Evolutionary conservation across 2,329 filamentous ascomycete species (phyloP).

Genomic region (Aureobasidium sp.): DNA sequence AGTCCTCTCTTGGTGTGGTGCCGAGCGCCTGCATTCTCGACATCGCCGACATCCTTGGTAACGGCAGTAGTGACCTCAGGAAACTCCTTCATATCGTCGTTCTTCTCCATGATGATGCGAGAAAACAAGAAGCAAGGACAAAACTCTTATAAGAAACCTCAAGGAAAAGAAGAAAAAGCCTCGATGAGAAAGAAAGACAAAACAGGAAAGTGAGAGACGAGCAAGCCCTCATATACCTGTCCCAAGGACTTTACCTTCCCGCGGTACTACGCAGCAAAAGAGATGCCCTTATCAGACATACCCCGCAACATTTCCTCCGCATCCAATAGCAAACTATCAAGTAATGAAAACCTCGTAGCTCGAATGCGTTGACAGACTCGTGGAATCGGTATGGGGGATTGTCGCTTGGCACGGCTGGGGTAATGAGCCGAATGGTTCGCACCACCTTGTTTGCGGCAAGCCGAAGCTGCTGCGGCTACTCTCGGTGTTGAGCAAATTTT

Average conservation of each 20-base stretch:
- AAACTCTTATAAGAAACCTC: background rate
- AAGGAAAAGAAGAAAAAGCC: background rate
- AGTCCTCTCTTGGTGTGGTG: constrained; percentile 38
- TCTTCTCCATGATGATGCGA: background rate
- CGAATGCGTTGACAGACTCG: background rate
- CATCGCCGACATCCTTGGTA: constrained; percentile 8
- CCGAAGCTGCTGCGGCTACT: background rate
- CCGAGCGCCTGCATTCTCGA: constrained; percentile 3
- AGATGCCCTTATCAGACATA: background rate
- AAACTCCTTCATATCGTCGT: constrained; percentile 8
- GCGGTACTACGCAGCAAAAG: background rate
- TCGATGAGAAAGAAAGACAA: background rate
- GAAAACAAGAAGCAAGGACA: background rate
- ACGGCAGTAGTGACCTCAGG: background rate
- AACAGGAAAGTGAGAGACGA: background rate
- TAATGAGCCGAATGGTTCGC: background rate
- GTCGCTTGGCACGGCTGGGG: background rate
- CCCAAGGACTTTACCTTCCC: background rate
- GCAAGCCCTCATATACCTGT: background rate
- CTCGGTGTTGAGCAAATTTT: background rate
- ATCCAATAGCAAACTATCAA: background rate
- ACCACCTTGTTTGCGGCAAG: background rate
- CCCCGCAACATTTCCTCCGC: background rate
- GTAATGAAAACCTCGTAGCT: background rate
- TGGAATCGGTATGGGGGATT: background rate